A percentile compares a stretch with the other conserved stretches of the same genome.
These are phyloP conservation scores for Linaria vulgaris DNA, from an alignment of 257 asterid genomes.

Conservation along the genomic window DNA sequence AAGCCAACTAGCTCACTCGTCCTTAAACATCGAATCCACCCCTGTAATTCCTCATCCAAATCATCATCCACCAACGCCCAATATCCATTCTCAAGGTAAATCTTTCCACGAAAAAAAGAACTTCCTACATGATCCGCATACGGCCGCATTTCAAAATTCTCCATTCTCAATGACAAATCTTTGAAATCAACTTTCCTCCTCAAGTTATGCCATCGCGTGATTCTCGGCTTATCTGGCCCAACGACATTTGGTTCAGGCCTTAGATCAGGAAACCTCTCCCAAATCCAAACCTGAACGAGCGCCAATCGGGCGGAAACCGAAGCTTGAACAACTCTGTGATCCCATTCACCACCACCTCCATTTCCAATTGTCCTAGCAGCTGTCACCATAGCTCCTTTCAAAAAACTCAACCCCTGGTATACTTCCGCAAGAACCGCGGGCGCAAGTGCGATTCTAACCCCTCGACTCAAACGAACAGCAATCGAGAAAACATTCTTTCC, in stretches of 20 bases:
- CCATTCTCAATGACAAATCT: slow-evolving; percentile 1
- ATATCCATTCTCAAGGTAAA: slow-evolving; percentile 19
- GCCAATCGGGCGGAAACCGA: slow-evolving; percentile 22
- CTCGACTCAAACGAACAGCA: slow-evolving; percentile 27
- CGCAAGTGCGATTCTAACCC: slow-evolving; percentile 29
- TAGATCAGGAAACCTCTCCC: slow-evolving; percentile 41
- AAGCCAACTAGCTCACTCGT: slow-evolving; percentile 37
- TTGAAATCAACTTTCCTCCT: background rate
- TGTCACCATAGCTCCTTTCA: slow-evolving; percentile 20
- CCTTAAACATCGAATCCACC: slow-evolving; percentile 25
- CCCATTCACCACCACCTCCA: no score
- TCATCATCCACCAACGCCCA: slow-evolving; percentile 15
- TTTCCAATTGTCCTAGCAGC: background rate
- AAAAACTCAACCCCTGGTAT: slow-evolving; percentile 17
- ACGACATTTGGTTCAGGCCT: slow-evolving; percentile 15
- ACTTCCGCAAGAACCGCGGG: slow-evolving; percentile 31
- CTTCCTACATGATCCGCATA: slow-evolving; percentile 13
- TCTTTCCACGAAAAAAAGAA: background rate
- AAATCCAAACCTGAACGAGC: slow-evolving; percentile 47
- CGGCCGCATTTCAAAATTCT: slow-evolving; percentile 35
- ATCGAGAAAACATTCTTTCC: slow-evolving; percentile 13
- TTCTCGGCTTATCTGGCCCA: slow-evolving; percentile 24
- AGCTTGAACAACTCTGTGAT: background rate
- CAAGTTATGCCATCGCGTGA: slow-evolving; percentile 37
- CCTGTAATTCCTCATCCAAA: slow-evolving; percentile 24